phyloP scores from a whole-genome alignment of 2,329 filamentous ascomycete species.

The Paecilomyces sp. region DNA sequence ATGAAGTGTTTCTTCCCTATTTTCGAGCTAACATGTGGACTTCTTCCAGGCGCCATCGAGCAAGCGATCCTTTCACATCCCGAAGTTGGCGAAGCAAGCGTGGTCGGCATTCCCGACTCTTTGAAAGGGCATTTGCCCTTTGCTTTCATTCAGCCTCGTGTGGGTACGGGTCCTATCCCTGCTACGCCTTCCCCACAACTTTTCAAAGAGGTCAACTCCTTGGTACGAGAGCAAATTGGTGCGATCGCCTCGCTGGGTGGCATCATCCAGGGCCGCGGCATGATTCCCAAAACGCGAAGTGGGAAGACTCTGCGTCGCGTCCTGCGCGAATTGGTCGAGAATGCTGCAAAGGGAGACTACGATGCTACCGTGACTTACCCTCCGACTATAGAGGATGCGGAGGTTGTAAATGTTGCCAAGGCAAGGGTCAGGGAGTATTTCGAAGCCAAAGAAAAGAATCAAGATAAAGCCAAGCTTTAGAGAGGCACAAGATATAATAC shows the following conservation, averaged over 20 bases:
- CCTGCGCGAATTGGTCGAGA: slow-evolving; percentile 75
- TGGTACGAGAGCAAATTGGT: slow-evolving; percentile 74
- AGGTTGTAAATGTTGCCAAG: slow-evolving; percentile 67
- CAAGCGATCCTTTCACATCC: slow-evolving; percentile 82
- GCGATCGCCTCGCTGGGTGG: slow-evolving; percentile 80
- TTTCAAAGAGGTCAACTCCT: slow-evolving; percentile 37
- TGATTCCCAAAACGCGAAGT: slow-evolving; percentile 88
- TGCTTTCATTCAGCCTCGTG: slow-evolving; percentile 65
- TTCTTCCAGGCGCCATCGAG: slow-evolving; percentile 67
- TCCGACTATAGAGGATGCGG: slow-evolving; percentile 75
- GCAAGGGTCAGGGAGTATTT: slow-evolving; percentile 71
- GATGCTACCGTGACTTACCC: slow-evolving; percentile 67
- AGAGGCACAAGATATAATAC: not conserved
- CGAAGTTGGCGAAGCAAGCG: slow-evolving; percentile 71
- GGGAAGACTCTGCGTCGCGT: slow-evolving; percentile 84
- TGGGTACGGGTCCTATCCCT: slow-evolving; percentile 29
- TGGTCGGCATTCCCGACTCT: slow-evolving; percentile 76
- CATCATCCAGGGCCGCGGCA: slow-evolving; percentile 73
- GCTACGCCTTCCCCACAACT: slow-evolving; percentile 36
- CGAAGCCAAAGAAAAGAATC: slow-evolving; percentile 31
- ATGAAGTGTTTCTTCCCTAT: not conserved
- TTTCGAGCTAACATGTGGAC: not conserved
- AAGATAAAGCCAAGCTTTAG: slow-evolving; percentile 40
- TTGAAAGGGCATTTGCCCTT: slow-evolving; percentile 90
- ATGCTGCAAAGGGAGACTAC: slow-evolving; percentile 66